Percentiles rank a stretch among this genome's conserved stretches.
Conservation (phyloP, 2,329 filamentous ascomycete genomes). For the Neocucurbitaria cava region DNA sequence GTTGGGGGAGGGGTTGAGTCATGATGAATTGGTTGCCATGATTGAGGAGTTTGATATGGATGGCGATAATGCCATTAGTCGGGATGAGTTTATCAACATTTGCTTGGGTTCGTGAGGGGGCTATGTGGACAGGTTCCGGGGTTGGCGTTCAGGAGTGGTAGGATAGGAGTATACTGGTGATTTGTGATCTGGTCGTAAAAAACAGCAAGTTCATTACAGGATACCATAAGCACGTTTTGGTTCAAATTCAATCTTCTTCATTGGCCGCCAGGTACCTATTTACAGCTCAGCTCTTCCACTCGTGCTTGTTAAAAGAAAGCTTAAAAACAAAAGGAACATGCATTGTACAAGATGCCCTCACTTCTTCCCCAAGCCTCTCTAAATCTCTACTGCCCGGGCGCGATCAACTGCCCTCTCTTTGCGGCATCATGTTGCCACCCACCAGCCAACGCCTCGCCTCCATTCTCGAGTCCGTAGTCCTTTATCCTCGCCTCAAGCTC, state of each 20-base stretch:
- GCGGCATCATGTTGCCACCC: slow-evolving; percentile 81
- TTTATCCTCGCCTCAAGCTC: slow-evolving; percentile 92
- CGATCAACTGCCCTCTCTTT: slow-evolving; percentile 81
- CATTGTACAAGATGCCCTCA: slow-evolving; percentile 36
- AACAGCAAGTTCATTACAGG: background rate
- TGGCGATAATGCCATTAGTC: slow-evolving; percentile 78
- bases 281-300: slow-evolving; percentile 38
- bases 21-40: slow-evolving; percentile 93
- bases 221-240: slow-evolving; percentile 3
- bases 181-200: background rate
- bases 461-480: slow-evolving; percentile 75
- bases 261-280: slow-evolving; percentile 43
- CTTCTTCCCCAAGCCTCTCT: background rate
- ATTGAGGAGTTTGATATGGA: slow-evolving; percentile 98
- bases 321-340: slow-evolving; percentile 38
- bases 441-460: slow-evolving; percentile 79
- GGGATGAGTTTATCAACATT: slow-evolving; percentile 72
- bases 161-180: slow-evolving; percentile 12
- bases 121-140: background rate
- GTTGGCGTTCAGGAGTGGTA: background rate
- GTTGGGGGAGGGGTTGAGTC: slow-evolving; percentile 88
- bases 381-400: slow-evolving; percentile 76
- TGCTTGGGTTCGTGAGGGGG: slow-evolving; percentile 56
- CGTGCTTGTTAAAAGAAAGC: slow-evolving; percentile 19
- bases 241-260: slow-evolving; percentile 25